Base-by-base conservation (phyloP, 2,329 filamentous ascomycete species). In the Botryotinia globosa region DNA sequence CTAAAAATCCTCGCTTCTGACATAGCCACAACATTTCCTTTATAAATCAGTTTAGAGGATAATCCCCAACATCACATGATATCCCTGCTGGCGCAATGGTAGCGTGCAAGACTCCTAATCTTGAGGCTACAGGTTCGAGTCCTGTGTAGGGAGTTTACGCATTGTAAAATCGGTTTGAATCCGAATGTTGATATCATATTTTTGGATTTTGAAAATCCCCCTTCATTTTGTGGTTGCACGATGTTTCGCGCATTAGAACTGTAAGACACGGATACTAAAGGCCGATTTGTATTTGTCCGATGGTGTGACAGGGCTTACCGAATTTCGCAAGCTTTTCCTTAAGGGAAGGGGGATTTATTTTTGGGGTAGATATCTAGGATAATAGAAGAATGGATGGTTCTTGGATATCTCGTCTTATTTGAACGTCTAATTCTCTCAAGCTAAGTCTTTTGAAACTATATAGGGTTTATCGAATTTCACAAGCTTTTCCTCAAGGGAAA, bases 61-160 rank as follows among this genome's bases (percentile, higher is more conserved):
- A 1, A 18, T 3, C 16, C 1, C 7, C 12, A 54, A 22, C 37
- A 67, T 67, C 64, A 67, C 64, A 54, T 67, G 45, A 67, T 67
- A 56, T 67, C 65, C 48, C 65, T 67, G 65, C 65, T 67, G 65
- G 65, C 65, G 65, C 65, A 67, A 67, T 67, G 65, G 65, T 67
- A 67, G 65, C 65, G 65, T 67, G 65, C 25, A 67, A 67, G 65
- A 67, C 65, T 67, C 65, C 65, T 67, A 67, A 67, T 67, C 64
- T 67, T 67, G 48, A 56, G 64, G 64, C 64, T 67, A 67, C 45
- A 67, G 64, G 64, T 67, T 67, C 64, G 64, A 67, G 64, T 67
- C 64, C 64, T 67, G 45, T 67, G 64, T 67, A 67, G 64, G 64
- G 64, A 67, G 64, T 51, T 66, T 56, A 66, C 45, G 44, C 16